Evolutionary conservation across 139 green algal genomes (phyloP).

Genomic region (Nannochloris sp.): DNA sequence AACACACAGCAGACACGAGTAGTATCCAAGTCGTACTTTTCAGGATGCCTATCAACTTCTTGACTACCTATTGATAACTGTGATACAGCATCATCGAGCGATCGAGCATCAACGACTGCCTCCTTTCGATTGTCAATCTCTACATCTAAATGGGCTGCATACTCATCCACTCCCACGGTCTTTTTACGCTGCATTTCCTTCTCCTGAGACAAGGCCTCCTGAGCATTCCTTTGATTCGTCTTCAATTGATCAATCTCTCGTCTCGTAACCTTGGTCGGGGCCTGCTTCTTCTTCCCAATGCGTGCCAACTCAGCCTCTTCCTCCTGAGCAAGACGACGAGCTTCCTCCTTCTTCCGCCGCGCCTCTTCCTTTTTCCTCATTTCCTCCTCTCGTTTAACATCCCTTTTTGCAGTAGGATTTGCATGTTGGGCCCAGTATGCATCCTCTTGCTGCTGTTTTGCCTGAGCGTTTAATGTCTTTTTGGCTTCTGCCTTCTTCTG

Average conservation of each 20-base stretch:
- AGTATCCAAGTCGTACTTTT: conserved; percentile 41
- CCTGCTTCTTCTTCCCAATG: conserved; percentile 31
- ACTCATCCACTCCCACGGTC: conserved; percentile 1
- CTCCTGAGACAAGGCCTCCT: background rate
- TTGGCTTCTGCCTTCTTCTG: conserved; percentile 28
- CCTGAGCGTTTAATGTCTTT: conserved; percentile 20
- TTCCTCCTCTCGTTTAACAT: conserved; percentile 53
- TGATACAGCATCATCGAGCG: conserved; percentile 45
- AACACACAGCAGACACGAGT: background rate
- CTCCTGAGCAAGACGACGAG: conserved; percentile 44
- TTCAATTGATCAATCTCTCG: background rate
- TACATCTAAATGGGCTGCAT: conserved; percentile 7
- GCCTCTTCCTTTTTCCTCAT: conserved; percentile 41
- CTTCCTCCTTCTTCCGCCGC: conserved; percentile 43
- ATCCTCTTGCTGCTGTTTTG: conserved; percentile 36
- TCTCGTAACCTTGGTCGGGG: conserved; percentile 20
- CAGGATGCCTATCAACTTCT: conserved; percentile 49
- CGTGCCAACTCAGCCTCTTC: conserved; percentile 45
- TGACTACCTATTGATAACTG: conserved; percentile 37
- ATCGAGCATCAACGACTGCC: conserved; percentile 28
- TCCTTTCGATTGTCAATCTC: conserved; percentile 31
- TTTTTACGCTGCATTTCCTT: background rate
- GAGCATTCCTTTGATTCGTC: background rate
- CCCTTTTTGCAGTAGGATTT: conserved; percentile 39
- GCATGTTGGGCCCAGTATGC: conserved; percentile 37